Base-by-base conservation (phyloP, 1,284 basidiomycete genomes). In the Leccinum variabile region DNA sequence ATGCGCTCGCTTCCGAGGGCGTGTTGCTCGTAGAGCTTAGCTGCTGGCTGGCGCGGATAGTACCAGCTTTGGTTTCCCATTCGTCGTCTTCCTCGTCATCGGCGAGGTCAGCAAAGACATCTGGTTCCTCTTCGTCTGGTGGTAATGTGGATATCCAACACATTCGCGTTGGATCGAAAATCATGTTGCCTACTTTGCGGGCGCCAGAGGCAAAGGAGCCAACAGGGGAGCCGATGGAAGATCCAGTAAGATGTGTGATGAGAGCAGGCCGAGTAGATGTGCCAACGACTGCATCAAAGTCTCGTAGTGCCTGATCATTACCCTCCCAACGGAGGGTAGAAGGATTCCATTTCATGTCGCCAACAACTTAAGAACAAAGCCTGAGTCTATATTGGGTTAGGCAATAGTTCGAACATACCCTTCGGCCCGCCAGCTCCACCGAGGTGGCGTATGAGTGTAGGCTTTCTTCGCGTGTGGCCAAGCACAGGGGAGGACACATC, bases 301-400 rank as follows among this genome's bases (percentile, higher is more conserved):
- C 95, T 63, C 91, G 87, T 49, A 98, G 82, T 11, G 87, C 86
- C 60, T 89, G 87, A 68, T 98, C 96, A 76, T 98, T 98, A 62
- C 97, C 97, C 80, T 98, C 96, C 96, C 96, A 98, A 25, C 92
- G 89, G 28, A 94, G 83, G 8, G 87, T 88, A 39, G 79, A 80
- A 25, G 95, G 94, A 76, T 98, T 98, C 93, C 95, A 98, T 68
- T 88, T 93, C 97, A 98, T 98, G 63, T 97, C 94, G 25, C 94
- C 94, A 62, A 96, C 86, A 52, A 92, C 94, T 94, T 71, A 57
- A 50, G 35, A 60, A 49, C 11, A 46, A 32, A 18, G 16, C 16
- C 14, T 74, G 56, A 76, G 65, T 63, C 62, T n/a, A 56, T 46
- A 54, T 56, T 58, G 30, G 44, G 30, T 66, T 44, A 55, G 56